Evolutionary conservation across 768 basidiomycete genomes (phyloP).

Genomic region (Boletus barrowsii): DNA sequence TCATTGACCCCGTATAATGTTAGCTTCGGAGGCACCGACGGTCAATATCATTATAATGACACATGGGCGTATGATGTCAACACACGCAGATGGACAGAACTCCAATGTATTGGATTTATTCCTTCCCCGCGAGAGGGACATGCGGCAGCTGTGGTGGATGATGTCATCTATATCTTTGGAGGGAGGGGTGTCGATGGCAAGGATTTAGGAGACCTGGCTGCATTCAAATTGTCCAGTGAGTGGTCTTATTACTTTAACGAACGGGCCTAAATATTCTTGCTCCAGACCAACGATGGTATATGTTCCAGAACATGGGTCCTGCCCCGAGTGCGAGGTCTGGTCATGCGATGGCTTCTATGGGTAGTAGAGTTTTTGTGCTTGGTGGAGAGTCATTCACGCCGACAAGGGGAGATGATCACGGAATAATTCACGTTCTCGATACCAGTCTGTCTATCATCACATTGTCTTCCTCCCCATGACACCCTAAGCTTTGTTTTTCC

Average conservation of each 20-base stretch:
- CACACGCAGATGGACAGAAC: constrained; percentile 82
- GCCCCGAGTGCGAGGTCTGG: constrained; percentile 89
- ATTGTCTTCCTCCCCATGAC: not conserved
- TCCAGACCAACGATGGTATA: constrained; percentile 96
- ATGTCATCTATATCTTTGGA: constrained; percentile 97
- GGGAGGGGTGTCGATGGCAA: constrained; percentile 96
- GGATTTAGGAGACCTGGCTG: constrained; percentile 90
- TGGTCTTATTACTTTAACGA: constrained; percentile 1
- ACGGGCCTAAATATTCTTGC: constrained; percentile 8
- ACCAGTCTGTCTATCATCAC: constrained; percentile 63
- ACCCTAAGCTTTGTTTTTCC: constrained; percentile 2
- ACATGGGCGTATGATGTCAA: constrained; percentile 92
- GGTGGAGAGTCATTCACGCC: constrained; percentile 89
- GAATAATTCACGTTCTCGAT: constrained; percentile 86
- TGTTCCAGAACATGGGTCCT: constrained; percentile 99
- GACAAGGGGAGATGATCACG: constrained; percentile 72
- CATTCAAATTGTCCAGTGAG: constrained; percentile 96
- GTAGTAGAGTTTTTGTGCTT: constrained; percentile 84
- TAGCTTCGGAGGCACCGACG: constrained; percentile 97
- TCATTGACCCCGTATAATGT: constrained; percentile 12
- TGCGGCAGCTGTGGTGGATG: constrained; percentile 93
- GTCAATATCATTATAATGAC: constrained; percentile 98
- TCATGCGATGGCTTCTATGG: constrained; percentile 96
- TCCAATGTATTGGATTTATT: constrained; percentile 95
- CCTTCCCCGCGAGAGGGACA: constrained; percentile 96